These are phyloP conservation scores for Afroboletus lepidellus DNA, from an alignment of 1,284 basidiomycete species.

Conservation along the genomic window DNA sequence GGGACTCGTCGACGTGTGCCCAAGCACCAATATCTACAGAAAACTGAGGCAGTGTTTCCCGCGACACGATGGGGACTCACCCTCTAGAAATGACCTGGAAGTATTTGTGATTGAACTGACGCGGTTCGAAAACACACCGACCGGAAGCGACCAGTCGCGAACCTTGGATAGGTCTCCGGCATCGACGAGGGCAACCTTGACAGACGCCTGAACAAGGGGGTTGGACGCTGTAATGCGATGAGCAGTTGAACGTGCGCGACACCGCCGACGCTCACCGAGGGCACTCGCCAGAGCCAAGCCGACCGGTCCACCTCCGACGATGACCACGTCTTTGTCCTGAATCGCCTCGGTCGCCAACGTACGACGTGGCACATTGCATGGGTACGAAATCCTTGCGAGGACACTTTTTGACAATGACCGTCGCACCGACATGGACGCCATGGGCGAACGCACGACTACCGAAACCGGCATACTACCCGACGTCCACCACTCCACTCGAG, in stretches of 20 bases:
- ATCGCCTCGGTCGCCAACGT: conserved; percentile 18
- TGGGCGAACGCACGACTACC: not conserved
- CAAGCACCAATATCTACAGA: conserved; percentile 80
- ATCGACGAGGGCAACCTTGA: conserved; percentile 76
- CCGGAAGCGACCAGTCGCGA: conserved; percentile 61
- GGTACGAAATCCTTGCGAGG: conserved; percentile 1
- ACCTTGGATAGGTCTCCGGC: conserved; percentile 73
- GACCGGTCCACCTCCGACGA: conserved; percentile 92
- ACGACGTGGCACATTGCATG: conserved; percentile 4
- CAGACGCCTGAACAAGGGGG: conserved; percentile 43
- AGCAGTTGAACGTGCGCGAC: not conserved
- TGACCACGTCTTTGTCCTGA: conserved; percentile 79
- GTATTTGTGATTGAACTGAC: conserved; percentile 87
- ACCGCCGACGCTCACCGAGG: conserved; percentile 54
- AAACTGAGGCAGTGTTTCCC: not conserved
- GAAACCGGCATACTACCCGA: not conserved
- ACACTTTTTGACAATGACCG: conserved; percentile 10
- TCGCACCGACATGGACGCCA: conserved; percentile 3
- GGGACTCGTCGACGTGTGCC: conserved; percentile 68
- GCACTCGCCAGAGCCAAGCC: conserved; percentile 89
- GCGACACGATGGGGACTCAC: conserved; percentile 41
- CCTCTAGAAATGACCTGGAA: conserved; percentile 74
- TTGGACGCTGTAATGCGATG: conserved; percentile 50
- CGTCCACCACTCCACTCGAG: too few relatives aligned
- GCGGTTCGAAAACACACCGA: conserved; percentile 77